Evolutionary conservation across 2,329 filamentous ascomycete genomes (phyloP).

Genomic region (Penicillium sp.): DNA sequence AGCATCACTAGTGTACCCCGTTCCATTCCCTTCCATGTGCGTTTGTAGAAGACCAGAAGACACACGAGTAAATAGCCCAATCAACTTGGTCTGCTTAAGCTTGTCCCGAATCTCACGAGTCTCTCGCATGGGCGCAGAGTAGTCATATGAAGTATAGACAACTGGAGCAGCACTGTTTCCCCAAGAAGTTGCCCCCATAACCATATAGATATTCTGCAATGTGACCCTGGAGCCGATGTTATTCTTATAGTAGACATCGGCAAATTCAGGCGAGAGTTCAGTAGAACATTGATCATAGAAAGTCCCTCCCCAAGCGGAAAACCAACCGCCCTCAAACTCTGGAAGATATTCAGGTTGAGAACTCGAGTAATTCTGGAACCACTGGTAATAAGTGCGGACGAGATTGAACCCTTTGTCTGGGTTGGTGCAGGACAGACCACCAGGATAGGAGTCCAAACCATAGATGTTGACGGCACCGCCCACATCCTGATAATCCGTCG

Average conservation of each 20-base stretch:
- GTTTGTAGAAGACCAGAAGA: slow-evolving; percentile 53
- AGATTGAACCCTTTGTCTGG: slow-evolving; percentile 50
- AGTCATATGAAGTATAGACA: slow-evolving; percentile 50
- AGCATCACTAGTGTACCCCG: slow-evolving; percentile 44
- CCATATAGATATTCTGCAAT: slow-evolving; percentile 53
- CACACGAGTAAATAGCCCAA: slow-evolving; percentile 55
- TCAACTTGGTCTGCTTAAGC: slow-evolving; percentile 54
- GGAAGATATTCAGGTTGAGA: slow-evolving; percentile 54
- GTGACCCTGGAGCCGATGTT: slow-evolving; percentile 53
- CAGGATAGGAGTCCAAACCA: slow-evolving; percentile 35
- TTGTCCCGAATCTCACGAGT: slow-evolving; percentile 55
- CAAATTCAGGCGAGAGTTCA: slow-evolving; percentile 49
- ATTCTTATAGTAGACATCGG: slow-evolving; percentile 58
- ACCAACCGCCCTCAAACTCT: slow-evolving; percentile 56
- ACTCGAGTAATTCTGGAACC: slow-evolving; percentile 55
- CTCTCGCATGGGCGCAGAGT: slow-evolving; percentile 53
- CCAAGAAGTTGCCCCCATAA: slow-evolving; percentile 58
- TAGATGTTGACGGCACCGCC: slow-evolving; percentile 53
- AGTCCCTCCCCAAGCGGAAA: slow-evolving; percentile 53
- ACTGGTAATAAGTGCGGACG: slow-evolving; percentile 55
- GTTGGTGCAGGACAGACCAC: slow-evolving; percentile 51
- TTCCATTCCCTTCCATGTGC: slow-evolving; percentile 56
- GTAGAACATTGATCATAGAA: slow-evolving; percentile 53
- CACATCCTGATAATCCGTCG: slow-evolving; percentile 55
- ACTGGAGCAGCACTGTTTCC: slow-evolving; percentile 51